Conservation (phyloP, 345 rosid genomes). For the Citrus australasica region DNA sequence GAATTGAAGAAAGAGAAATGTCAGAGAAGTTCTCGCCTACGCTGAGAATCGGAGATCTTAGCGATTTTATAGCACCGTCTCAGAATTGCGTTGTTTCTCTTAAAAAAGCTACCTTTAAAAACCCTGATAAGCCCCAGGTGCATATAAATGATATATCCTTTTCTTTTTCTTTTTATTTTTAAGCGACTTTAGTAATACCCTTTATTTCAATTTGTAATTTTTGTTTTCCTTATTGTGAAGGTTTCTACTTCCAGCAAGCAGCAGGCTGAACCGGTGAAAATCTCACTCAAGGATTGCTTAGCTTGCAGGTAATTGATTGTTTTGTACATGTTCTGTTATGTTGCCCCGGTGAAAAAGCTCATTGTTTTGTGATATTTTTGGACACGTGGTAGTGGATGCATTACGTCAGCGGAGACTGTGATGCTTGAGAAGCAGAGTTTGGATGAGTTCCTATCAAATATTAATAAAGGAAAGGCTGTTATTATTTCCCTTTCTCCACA, state of each 20-base stretch:
- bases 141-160: neutral
- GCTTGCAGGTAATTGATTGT: conserved; percentile 69
- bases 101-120: conserved; percentile 45
- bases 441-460: conserved; percentile 73
- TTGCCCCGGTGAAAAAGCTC: neutral
- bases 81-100: conserved; percentile 81
- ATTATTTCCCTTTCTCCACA: conserved; percentile 79
- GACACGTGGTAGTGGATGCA: conserved; percentile 68
- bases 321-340: neutral
- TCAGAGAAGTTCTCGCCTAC: conserved; percentile 88
- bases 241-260: conserved; percentile 41
- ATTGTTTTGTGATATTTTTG: neutral
- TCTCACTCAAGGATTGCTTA: conserved; percentile 94
- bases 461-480: conserved; percentile 57
- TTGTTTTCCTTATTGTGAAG: conserved; percentile 29
- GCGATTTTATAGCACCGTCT: conserved; percentile 89
- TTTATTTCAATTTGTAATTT: neutral
- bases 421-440: conserved; percentile 98
- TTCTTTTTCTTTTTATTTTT: neutral
- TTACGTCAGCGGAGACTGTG: conserved; percentile 90
- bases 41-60: conserved; percentile 87
- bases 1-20: conserved; percentile 34
- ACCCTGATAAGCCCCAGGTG: conserved; percentile 59
- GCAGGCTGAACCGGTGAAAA: conserved; percentile 69
- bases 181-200: neutral